Conservation (phyloP, 1,284 basidiomycete species). For the Ustilago trichophora region DNA sequence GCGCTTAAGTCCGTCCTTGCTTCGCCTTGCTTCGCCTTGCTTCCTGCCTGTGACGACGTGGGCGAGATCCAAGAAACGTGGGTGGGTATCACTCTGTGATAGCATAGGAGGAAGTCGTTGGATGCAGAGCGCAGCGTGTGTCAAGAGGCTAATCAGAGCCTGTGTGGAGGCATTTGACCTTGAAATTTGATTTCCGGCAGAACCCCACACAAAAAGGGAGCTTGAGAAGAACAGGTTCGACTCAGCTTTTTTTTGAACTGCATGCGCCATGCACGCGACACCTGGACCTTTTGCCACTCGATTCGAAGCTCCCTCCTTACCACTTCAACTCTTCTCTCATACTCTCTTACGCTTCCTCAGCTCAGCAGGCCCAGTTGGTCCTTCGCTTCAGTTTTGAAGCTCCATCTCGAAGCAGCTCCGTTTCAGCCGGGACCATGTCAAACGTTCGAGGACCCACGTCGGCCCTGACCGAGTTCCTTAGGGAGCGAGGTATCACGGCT, state of each 20-base stretch:
- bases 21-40: no score
- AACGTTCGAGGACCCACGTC: conserved; percentile 84
- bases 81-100: no score
- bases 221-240: conserved; percentile 12
- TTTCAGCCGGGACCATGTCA: conserved; percentile 11
- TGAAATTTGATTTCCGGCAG: not conserved
- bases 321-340: no score
- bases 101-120: no score
- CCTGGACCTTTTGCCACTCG: no score
- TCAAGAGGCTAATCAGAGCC: conserved; percentile 15
- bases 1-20: no score
- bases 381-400: not conserved
- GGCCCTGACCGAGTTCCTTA: conserved; percentile 88
- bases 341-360: not conserved
- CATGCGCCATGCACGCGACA: no score
- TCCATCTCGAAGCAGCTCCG: not conserved
- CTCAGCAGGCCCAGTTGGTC: no score
- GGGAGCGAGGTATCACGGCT: conserved; percentile 80
- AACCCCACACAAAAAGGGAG: not conserved
- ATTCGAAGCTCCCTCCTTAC: no score
- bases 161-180: conserved; percentile 8
- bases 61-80: no score
- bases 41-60: no score
- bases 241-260: conserved; percentile 18
- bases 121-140: no score